These are phyloP conservation scores for Boletus reticuloceps DNA, from an alignment of 768 basidiomycete species.

Conservation along the genomic window DNA sequence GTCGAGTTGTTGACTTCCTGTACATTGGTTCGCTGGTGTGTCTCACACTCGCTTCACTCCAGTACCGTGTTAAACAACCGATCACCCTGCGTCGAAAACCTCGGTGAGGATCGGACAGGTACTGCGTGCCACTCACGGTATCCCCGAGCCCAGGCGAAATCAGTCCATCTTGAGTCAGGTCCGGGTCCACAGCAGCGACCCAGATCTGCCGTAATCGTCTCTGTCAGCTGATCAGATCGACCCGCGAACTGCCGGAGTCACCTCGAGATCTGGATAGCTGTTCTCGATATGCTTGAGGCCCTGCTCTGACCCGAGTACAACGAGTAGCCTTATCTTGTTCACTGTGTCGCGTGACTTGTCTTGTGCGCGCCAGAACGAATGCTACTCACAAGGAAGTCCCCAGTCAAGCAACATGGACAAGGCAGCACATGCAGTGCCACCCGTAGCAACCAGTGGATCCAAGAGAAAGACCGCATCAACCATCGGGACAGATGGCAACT, in stretches of 20 bases:
- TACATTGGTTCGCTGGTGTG: too few relatives aligned
- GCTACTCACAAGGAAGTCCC: constrained; percentile 64
- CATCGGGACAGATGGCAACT: constrained; percentile 71
- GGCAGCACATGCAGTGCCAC: constrained; percentile 88
- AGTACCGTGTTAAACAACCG: constrained; percentile 77
- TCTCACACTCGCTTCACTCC: constrained; percentile 18
- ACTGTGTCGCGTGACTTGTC: constrained; percentile 36
- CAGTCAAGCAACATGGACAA: constrained; percentile 82
- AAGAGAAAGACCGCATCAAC: constrained; percentile 85
- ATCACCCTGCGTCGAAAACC: constrained; percentile 58
- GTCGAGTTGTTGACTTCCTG: not conserved
- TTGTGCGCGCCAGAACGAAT: not conserved
- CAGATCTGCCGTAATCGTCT: constrained; percentile 61
- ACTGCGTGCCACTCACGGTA: constrained; percentile 51
- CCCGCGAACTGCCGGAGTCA: constrained; percentile 22
- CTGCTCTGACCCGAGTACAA: constrained; percentile 72
- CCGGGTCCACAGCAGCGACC: constrained; percentile 77
- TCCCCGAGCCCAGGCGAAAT: constrained; percentile 92
- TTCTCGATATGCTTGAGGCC: constrained; percentile 67
- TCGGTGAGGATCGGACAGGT: not conserved
- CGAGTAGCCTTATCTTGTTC: constrained; percentile 75
- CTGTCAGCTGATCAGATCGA: not conserved
- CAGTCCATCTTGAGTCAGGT: constrained; percentile 70
- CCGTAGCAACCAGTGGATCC: constrained; percentile 93
- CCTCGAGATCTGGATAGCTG: constrained; percentile 81